Conservation (phyloP, 345 rosid genomes). For the Hibiscus trionum region DNA sequence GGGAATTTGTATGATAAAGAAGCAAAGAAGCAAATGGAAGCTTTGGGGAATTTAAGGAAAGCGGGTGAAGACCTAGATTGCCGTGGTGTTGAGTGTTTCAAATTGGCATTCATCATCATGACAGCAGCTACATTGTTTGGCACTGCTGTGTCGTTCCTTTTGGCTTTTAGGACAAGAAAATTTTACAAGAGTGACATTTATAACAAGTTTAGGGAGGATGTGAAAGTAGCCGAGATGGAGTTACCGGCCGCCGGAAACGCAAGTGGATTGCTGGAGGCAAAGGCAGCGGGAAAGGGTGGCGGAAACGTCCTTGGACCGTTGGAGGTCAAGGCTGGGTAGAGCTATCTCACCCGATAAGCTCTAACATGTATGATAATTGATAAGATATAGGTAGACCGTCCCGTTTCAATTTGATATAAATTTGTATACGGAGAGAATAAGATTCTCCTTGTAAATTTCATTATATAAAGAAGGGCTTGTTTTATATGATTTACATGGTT, state of each 20-base stretch:
- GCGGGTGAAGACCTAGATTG: conserved; percentile 32
- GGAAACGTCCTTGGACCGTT: neutral
- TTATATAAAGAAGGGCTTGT: neutral
- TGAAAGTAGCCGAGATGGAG: conserved; percentile 27
- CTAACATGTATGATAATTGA: neutral
- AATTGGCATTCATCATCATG: conserved; percentile 45
- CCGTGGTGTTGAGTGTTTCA: conserved; percentile 45
- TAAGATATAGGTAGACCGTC: neutral
- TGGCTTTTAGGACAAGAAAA: conserved; percentile 50
- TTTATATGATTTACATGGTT: neutral
- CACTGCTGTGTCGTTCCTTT: conserved; percentile 32
- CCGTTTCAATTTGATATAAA: neutral
- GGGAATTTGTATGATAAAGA: conserved; percentile 55
- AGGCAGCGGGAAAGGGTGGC: neutral
- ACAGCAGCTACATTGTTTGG: conserved; percentile 47
- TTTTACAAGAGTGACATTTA: conserved; percentile 59
- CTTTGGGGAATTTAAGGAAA: conserved; percentile 19
- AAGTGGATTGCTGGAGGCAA: neutral
- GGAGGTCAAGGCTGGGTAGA: conserved; percentile 1
- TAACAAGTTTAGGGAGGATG: conserved; percentile 46
- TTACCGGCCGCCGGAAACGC: conserved; percentile 1
- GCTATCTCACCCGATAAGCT: neutral
- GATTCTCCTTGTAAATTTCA: conserved; percentile 1
- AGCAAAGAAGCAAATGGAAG: conserved; percentile 40
- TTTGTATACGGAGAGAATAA: neutral